A percentile compares a stretch with the other conserved stretches of the same genome.
These are phyloP conservation scores for Gossypium laxum DNA, from an alignment of 441 rosid genomes.

Conservation along the genomic window DNA sequence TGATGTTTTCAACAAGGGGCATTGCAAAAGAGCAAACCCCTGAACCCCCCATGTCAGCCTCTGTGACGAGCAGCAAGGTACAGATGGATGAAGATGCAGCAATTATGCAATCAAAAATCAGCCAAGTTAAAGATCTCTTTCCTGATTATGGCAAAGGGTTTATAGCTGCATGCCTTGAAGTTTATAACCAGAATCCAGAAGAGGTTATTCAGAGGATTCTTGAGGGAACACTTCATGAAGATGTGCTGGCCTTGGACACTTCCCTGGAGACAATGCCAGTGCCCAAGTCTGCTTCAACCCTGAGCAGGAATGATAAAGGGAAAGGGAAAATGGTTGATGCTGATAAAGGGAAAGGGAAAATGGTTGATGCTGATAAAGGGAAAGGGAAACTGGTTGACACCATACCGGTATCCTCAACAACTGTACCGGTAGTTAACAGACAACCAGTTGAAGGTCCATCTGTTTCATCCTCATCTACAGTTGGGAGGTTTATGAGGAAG, in stretches of 20 bases:
- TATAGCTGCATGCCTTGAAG: slow-evolving; percentile 79
- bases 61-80: slow-evolving; percentile 26
- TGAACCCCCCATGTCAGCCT: slow-evolving; percentile 21
- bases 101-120: slow-evolving; percentile 70
- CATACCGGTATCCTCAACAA: slow-evolving; percentile 21
- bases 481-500: slow-evolving; percentile 76
- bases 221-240: slow-evolving; percentile 80
- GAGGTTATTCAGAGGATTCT: slow-evolving; percentile 91
- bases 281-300: slow-evolving; percentile 37
- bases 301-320: slow-evolving; percentile 63
- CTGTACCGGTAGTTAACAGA: slow-evolving; percentile 15
- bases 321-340: slow-evolving; percentile 68
- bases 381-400: slow-evolving; percentile 37
- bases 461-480: slow-evolving; percentile 42
- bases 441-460: slow-evolving; percentile 28
- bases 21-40: slow-evolving; percentile 24
- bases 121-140: slow-evolving; percentile 84
- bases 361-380: too few relatives aligned
- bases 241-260: slow-evolving; percentile 55
- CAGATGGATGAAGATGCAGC: slow-evolving; percentile 58
- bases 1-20: slow-evolving; percentile 27
- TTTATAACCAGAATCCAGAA: slow-evolving; percentile 77
- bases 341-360: slow-evolving; percentile 77
- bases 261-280: slow-evolving; percentile 52
- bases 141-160: slow-evolving; percentile 85